Percentiles rank a stretch among this genome's conserved stretches.
Evolutionary conservation across 2,329 filamentous ascomycete genomes (phyloP).

Genomic region (Curvularia sp.): DNA sequence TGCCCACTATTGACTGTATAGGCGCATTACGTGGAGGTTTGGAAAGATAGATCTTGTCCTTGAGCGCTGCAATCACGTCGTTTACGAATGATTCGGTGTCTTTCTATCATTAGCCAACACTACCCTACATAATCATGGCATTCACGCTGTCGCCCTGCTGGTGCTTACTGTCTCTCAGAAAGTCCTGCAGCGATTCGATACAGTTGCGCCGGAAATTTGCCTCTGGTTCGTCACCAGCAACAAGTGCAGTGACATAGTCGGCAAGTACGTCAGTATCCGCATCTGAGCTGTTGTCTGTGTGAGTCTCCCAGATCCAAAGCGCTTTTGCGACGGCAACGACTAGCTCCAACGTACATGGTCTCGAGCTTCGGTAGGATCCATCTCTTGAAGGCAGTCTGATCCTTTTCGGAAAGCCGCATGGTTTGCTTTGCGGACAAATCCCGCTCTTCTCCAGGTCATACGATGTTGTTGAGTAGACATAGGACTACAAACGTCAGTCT

Average conservation of each 20-base stretch:
- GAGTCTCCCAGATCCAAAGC: slow-evolving; percentile 6
- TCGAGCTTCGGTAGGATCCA: slow-evolving; percentile 82
- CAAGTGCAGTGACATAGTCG: slow-evolving; percentile 81
- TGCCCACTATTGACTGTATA: slow-evolving; percentile 33
- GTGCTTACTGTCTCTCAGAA: slow-evolving; percentile 65
- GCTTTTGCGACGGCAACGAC: slow-evolving; percentile 2
- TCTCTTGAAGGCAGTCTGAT: slow-evolving; percentile 68
- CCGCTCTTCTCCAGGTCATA: slow-evolving; percentile 10
- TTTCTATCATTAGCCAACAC: slow-evolving; percentile 36
- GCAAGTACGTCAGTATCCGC: slow-evolving; percentile 82
- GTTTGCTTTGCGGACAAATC: slow-evolving; percentile 15
- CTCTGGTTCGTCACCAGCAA: slow-evolving; percentile 68
- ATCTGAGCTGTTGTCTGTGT: slow-evolving; percentile 65
- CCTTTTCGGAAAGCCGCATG: slow-evolving; percentile 63
- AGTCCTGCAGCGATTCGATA: slow-evolving; percentile 75
- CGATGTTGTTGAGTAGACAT: not conserved
- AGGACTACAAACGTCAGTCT: slow-evolving; percentile 1
- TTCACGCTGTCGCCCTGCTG: slow-evolving; percentile 1
- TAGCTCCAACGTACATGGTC: slow-evolving; percentile 65
- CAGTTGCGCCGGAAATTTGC: slow-evolving; percentile 71
- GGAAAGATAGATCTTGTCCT: slow-evolving; percentile 57
- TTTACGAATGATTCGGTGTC: slow-evolving; percentile 70
- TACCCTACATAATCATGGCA: not conserved
- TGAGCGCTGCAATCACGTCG: slow-evolving; percentile 72
- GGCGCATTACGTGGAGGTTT: slow-evolving; percentile 31